Percentiles rank a stretch among this genome's conserved stretches.
phyloP scores from a whole-genome alignment of 805 yeast species.

The Pichia occidentalis region DNA sequence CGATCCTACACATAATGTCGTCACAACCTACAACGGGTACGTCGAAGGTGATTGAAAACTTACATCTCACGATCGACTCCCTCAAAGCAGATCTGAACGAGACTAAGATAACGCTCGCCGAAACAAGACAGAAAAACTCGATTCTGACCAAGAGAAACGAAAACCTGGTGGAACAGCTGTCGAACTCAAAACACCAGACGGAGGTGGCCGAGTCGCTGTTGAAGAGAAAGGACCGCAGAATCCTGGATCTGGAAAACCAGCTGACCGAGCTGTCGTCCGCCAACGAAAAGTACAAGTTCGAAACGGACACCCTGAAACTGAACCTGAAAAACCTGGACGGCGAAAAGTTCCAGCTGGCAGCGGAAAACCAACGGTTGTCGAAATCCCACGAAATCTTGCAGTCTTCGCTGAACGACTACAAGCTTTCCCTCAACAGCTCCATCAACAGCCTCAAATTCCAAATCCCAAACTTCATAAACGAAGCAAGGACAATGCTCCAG shows the following conservation, averaged over 20 bases:
- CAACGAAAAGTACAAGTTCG: conserved; percentile 43
- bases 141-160: conserved; percentile 41
- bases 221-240: conserved; percentile 63
- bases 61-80: conserved; percentile 28
- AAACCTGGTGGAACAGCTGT: conserved; percentile 56
- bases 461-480: conserved; percentile 34
- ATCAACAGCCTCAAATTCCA: conserved; percentile 32
- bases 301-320: conserved; percentile 43
- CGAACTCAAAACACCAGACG: conserved; percentile 70
- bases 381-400: conserved; percentile 53
- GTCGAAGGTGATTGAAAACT: conserved; percentile 28
- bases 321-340: conserved; percentile 44
- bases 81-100: conserved; percentile 20
- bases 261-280: conserved; percentile 40
- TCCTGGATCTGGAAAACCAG: conserved; percentile 58
- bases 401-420: conserved; percentile 44
- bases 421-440: conserved; percentile 41
- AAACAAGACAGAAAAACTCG: conserved; percentile 45
- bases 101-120: conserved; percentile 31
- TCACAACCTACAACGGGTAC: conserved; percentile 16
- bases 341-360: conserved; percentile 36
- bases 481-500: conserved; percentile 31
- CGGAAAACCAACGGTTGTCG: conserved; percentile 52
- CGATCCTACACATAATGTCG: neutral
- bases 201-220: conserved; percentile 65